These are phyloP conservation scores for Gossypium stocksii DNA, from an alignment of 345 rosid species.

Conservation along the genomic window DNA sequence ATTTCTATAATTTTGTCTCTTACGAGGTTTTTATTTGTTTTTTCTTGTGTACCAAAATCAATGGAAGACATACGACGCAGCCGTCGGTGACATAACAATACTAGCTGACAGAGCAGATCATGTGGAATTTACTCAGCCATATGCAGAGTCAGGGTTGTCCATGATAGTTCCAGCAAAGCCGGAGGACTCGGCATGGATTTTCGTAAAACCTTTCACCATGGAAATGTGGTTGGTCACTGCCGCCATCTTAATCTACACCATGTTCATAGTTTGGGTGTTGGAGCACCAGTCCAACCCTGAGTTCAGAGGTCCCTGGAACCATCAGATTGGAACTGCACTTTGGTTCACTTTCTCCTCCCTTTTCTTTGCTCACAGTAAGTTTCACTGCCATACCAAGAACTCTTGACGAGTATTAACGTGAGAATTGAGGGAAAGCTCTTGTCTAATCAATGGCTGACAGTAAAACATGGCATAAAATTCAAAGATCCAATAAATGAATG, in stretches of 20 bases:
- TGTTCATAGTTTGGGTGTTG: conserved; percentile 45
- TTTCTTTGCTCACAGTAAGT: conserved; percentile 57
- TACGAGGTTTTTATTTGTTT: neutral
- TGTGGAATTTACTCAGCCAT: conserved; percentile 54
- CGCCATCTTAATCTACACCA: conserved; percentile 36
- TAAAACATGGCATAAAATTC: neutral
- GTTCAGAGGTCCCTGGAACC: conserved; percentile 30
- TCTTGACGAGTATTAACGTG: no score
- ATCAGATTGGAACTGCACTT: conserved; percentile 37
- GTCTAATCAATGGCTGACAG: neutral
- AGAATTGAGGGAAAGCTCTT: no score
- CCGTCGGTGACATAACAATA: conserved; percentile 50
- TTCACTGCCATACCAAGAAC: neutral
- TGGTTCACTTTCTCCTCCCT: conserved; percentile 51
- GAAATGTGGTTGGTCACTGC: conserved; percentile 48
- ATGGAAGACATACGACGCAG: conserved; percentile 42
- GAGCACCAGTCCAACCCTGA: conserved; percentile 39
- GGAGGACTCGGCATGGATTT: conserved; percentile 32
- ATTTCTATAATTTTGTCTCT: neutral
- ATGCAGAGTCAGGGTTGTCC: conserved; percentile 43
- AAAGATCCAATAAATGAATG: neutral
- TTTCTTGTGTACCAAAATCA: neutral
- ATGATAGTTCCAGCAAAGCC: conserved; percentile 39
- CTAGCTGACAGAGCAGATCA: conserved; percentile 24
- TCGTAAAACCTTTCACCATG: conserved; percentile 43